These are phyloP conservation scores for Boletus vinaceobasis DNA, from an alignment of 768 basidiomycete genomes.

Conservation along the genomic window DNA sequence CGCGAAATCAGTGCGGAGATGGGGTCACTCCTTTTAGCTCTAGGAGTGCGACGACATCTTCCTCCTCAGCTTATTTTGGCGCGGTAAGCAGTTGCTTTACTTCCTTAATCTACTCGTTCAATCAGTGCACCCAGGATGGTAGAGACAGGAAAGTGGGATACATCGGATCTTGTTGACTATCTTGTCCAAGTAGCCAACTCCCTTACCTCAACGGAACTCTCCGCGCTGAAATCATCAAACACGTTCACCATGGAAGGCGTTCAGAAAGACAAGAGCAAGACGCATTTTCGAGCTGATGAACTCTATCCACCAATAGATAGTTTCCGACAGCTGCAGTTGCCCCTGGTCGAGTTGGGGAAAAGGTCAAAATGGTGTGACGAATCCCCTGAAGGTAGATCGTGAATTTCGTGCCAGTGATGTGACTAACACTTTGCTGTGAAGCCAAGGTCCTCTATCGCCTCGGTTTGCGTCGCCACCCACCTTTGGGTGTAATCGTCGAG, in stretches of 20 bases:
- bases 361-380: constrained; percentile 66
- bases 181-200: no score
- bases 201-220: no score
- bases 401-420: no score
- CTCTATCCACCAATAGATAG: constrained; percentile 79
- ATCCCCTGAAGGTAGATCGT: constrained; percentile 90
- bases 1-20: no score
- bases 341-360: constrained; percentile 79
- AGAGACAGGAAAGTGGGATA: no score
- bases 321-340: constrained; percentile 66
- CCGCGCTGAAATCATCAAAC: not conserved
- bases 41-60: no score
- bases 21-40: no score
- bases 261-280: constrained; percentile 25
- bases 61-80: no score
- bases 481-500: constrained; percentile 56
- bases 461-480: constrained; percentile 62
- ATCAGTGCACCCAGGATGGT: no score
- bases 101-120: no score
- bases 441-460: constrained; percentile 59
- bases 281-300: constrained; percentile 57
- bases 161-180: no score
- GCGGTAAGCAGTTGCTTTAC: no score
- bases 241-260: constrained; percentile 55
- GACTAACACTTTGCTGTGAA: not conserved